Evolutionary conservation across 129 eudicot genomes (phyloP), one percentile per base, ranked within the genome.

Genomic region (Lonicera japonica): DNA sequence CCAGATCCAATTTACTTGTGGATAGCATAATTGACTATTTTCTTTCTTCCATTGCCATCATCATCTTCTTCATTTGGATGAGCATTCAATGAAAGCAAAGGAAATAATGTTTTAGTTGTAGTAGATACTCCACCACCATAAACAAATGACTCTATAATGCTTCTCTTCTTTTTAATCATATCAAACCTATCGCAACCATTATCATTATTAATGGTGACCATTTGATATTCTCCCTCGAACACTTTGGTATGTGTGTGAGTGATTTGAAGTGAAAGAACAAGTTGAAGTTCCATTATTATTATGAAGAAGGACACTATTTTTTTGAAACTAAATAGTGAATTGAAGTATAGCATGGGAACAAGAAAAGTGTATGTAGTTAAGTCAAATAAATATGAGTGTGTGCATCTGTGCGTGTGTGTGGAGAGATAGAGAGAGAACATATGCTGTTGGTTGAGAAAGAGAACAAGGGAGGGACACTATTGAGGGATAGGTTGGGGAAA

Each of bases 41-140:
- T 62, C 45, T 29, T 40, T 36, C 20, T 16, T 25, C 11, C 23
- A 0, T 39, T 23, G 11, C 8, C n/a, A n/a, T n/a, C n/a, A n/a
- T n/a, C 48, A 54, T 67, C 71, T 13, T 56, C 75, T 18, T 68
- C 70, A 23, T 69, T 50, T 12, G 75, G 70, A n/a, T 36, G 18
- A 9, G 52, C 75, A 22, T 54, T 64, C 80, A 75, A 75, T 15
- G 63, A 58, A 53, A 69, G 56, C 71, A 75, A 40, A 63, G 62
- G 55, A n/a, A n/a, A n/a, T 15, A 69, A 38, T 12, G 46, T 56
- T 6, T 41, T 19, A 20, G n/a, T n/a, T n/a, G 13, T 43, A 2
- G 15, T 23, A n/a, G 38, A 34, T 23, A 23, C 70, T n/a, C n/a
- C n/a, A n/a, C n/a, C n/a, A 25, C 54, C 55, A 48, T 58, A 19